Conservation (phyloP, 305 asterid species). For the Fraxinus angustifolia region DNA sequence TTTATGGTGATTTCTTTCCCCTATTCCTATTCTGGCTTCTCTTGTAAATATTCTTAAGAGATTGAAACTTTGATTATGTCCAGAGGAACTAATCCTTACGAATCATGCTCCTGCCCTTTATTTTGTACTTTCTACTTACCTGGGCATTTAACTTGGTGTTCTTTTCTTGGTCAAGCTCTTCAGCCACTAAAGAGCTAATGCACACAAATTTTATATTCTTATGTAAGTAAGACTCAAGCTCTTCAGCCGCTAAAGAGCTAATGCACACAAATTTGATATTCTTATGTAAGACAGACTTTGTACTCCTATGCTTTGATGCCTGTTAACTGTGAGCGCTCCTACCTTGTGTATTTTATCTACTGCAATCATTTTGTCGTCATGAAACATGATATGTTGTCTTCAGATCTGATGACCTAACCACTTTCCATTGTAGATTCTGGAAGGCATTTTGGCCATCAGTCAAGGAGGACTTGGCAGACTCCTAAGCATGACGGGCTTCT, state of each 20-base stretch:
- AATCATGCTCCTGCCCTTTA: not conserved
- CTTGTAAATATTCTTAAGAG: not conserved
- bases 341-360: not conserved
- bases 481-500: conserved; percentile 95
- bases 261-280: not conserved
- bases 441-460: conserved; percentile 52
- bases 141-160: not conserved
- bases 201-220: not conserved
- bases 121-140: not conserved
- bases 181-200: not conserved
- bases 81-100: not conserved
- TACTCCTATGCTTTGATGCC: not conserved
- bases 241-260: not conserved
- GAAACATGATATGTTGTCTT: not conserved
- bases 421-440: conserved; percentile 57
- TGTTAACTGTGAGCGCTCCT: not conserved
- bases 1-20: not conserved
- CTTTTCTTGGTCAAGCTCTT: not conserved
- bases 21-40: not conserved
- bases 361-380: not conserved
- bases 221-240: not conserved
- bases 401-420: conserved; percentile 3
- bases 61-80: not conserved
- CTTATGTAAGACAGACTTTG: not conserved
- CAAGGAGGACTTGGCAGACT: conserved; percentile 76